A percentile compares a stretch with the other conserved stretches of the same genome.
Conservation (phyloP, 2,329 filamentous ascomycete species). For the Trichoderma asperellum region DNA sequence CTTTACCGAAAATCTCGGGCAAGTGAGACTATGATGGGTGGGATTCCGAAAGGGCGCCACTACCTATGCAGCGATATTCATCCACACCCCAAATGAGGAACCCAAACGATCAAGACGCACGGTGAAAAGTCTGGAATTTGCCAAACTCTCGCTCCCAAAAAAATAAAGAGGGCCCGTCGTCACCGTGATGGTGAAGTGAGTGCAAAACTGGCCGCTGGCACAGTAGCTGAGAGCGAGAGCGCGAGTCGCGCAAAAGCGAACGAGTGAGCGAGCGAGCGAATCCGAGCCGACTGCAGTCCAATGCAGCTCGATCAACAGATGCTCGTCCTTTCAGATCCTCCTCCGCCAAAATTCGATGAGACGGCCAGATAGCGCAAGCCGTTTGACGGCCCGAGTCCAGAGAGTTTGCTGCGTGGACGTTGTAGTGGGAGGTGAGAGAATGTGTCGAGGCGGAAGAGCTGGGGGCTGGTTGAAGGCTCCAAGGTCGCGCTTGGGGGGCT, state of each 20-base stretch:
- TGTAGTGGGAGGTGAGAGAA: slow-evolving; percentile 24
- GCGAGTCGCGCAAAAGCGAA: slow-evolving; percentile 25
- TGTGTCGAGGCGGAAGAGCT: slow-evolving; percentile 29
- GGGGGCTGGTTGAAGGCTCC: slow-evolving; percentile 30
- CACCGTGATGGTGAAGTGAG: not conserved
- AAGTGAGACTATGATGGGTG: not conserved
- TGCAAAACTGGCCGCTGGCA: slow-evolving; percentile 5
- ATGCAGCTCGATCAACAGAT: slow-evolving; percentile 18
- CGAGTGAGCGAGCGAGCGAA: slow-evolving; percentile 8
- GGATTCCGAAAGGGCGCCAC: not conserved
- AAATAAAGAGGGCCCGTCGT: not conserved
- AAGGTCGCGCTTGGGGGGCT: slow-evolving; percentile 33
- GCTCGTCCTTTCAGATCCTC: slow-evolving; percentile 12
- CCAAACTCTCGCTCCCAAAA: not conserved
- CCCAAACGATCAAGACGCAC: not conserved
- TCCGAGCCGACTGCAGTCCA: slow-evolving; percentile 15
- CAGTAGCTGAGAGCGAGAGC: slow-evolving; percentile 13
- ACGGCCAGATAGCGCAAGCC: slow-evolving; percentile 20
- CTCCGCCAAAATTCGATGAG: slow-evolving; percentile 8
- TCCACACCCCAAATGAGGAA: not conserved
- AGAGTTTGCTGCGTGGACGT: slow-evolving; percentile 18
- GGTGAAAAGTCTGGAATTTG: not conserved
- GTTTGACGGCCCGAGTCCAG: slow-evolving; percentile 24
- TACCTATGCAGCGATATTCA: slow-evolving; percentile 17
- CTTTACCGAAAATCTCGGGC: slow-evolving; percentile 10